These are phyloP conservation scores for Eimeria acervulina DNA, from an alignment of 169 alveolate genomes.

Conservation along the genomic window DNA sequence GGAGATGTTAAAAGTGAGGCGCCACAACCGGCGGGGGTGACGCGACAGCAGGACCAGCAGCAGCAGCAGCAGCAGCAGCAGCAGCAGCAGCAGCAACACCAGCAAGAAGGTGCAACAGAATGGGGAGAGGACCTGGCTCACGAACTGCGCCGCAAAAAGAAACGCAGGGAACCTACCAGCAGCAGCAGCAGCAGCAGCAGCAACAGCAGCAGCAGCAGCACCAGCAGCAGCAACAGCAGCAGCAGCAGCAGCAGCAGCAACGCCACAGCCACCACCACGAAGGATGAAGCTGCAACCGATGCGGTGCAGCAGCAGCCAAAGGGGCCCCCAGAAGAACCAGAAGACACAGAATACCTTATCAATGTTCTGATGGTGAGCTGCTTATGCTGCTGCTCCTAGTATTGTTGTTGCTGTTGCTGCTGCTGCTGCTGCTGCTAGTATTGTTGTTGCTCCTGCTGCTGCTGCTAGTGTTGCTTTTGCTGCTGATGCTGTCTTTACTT, in stretches of 20 bases:
- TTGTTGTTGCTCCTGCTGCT: neutral
- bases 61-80: too few relatives aligned
- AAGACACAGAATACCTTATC: constrained; percentile 66
- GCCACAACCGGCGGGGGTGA: neutral
- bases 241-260: constrained; percentile 51
- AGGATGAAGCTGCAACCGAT: neutral
- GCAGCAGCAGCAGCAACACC: constrained; percentile 9
- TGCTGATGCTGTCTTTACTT: neutral
- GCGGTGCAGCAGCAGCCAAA: neutral
- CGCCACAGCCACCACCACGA: constrained; percentile 29
- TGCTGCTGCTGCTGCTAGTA: neutral
- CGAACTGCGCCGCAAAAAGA: constrained; percentile 72
- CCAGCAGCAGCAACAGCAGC: constrained; percentile 40
- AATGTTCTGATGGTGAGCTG: constrained; percentile 76
- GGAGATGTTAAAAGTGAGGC: constrained; percentile 17
- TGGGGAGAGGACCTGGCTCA: constrained; percentile 57
- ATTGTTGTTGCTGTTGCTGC: constrained; percentile 1
- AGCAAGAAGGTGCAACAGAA: neutral
- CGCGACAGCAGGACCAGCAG: too few relatives aligned
- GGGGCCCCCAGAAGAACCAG: constrained; percentile 1
- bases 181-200: constrained; percentile 54
- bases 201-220: constrained; percentile 42
- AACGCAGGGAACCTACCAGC: constrained; percentile 51
- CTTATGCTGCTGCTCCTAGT: too few relatives aligned
- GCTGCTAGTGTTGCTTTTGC: constrained; percentile 4